Evolutionary conservation across 208 protist species (phyloP).

Genomic region (Leishmania gerbilli): DNA sequence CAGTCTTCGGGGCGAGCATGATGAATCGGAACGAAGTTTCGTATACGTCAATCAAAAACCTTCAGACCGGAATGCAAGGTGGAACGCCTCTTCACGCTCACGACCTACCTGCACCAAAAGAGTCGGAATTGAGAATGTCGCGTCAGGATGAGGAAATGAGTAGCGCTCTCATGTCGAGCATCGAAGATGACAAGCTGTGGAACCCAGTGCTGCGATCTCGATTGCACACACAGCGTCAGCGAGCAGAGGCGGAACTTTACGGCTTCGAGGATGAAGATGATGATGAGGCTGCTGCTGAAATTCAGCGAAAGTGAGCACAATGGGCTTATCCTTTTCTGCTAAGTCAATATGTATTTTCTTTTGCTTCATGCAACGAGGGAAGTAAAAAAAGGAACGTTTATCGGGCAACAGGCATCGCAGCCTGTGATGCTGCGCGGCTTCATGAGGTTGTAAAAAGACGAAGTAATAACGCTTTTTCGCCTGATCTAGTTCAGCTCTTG

Average conservation of each 20-base stretch:
- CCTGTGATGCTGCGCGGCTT: not conserved
- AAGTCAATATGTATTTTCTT: not conserved
- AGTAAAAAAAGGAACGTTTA: not conserved
- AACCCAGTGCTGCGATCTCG: constrained; percentile 83
- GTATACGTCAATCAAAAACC: constrained; percentile 64
- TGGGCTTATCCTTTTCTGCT: not conserved
- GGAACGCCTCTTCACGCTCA: constrained; percentile 82
- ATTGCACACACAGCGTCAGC: constrained; percentile 54
- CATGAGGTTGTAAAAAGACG: not conserved
- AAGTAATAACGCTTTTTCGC: not conserved
- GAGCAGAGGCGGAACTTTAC: constrained; percentile 74
- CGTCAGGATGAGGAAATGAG: constrained; percentile 83
- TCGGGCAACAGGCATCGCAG: not conserved
- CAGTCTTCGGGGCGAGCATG: constrained; percentile 73
- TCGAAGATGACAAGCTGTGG: constrained; percentile 92
- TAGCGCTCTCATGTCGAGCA: constrained; percentile 87
- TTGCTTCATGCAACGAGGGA: not conserved
- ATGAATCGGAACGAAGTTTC: constrained; percentile 79
- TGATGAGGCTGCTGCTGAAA: constrained; percentile 5
- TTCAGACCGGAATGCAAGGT: constrained; percentile 82
- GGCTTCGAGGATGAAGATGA: constrained; percentile 89
- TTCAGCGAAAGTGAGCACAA: not conserved
- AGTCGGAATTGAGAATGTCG: constrained; percentile 76
- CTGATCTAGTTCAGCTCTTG: too few relatives aligned
- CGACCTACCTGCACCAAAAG: constrained; percentile 76